Conservation (phyloP, 2,329 filamentous ascomycete genomes). For the Ampelomyces quisqualis region DNA sequence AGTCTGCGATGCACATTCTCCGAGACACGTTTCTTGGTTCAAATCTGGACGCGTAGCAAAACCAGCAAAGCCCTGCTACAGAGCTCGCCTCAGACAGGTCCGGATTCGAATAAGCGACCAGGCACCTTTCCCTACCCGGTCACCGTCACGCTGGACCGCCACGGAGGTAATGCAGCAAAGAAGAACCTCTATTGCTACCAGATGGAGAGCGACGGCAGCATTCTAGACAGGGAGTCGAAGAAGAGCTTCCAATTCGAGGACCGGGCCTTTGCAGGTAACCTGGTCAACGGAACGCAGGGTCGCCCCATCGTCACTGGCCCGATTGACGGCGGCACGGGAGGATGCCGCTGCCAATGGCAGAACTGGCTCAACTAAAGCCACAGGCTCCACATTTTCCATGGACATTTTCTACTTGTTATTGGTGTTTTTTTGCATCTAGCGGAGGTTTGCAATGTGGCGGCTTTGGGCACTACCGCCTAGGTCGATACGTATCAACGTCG, state of each 20-base stretch:
- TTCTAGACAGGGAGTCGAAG: constrained; percentile 41
- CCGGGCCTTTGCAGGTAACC: constrained; percentile 51
- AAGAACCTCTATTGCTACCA: constrained; percentile 64
- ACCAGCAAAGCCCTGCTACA: constrained; percentile 40
- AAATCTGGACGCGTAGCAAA: constrained; percentile 60
- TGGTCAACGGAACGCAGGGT: constrained; percentile 54
- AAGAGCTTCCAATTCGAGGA: constrained; percentile 56
- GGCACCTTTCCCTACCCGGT: constrained; percentile 63
- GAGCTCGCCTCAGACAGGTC: constrained; percentile 32
- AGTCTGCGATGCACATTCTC: constrained; percentile 58
- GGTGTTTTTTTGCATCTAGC: constrained; percentile 10
- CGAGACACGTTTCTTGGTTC: constrained; percentile 61
- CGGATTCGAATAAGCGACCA: constrained; percentile 51
- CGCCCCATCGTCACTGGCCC: constrained; percentile 46
- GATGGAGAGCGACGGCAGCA: constrained; percentile 51
- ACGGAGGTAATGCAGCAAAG: constrained; percentile 55
- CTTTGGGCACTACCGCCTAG: too few relatives aligned
- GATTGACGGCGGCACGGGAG: constrained; percentile 61
- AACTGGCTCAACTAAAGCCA: constrained; percentile 48
- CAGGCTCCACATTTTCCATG: constrained; percentile 1
- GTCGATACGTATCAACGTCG: too few relatives aligned
- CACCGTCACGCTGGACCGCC: constrained; percentile 61
- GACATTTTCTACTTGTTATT: constrained; percentile 11
- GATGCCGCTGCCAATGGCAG: constrained; percentile 61
- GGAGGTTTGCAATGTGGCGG: constrained; percentile 24